phyloP scores from a whole-genome alignment of 2,329 filamentous ascomycete species.

The Clonostachys byssicola region DNA sequence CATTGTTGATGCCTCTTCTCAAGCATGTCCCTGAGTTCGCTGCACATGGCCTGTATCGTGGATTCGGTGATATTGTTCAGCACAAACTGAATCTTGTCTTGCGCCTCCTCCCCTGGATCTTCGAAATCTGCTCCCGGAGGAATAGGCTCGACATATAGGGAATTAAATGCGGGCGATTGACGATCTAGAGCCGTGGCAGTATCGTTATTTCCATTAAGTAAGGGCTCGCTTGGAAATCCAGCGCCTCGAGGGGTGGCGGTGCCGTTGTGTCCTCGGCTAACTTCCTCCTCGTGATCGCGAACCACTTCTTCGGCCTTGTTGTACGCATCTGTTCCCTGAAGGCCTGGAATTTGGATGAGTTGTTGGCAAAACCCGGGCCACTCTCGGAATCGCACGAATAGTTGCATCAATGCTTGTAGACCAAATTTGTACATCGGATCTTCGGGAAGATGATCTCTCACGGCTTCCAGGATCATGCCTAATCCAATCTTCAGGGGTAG shows the following conservation, averaged over 20 bases:
- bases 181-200: slow-evolving; percentile 56
- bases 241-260: slow-evolving; percentile 28
- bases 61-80: slow-evolving; percentile 94
- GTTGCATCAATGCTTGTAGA: slow-evolving; percentile 86
- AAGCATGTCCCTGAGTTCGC: slow-evolving; percentile 74
- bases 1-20: slow-evolving; percentile 84
- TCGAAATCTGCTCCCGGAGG: slow-evolving; percentile 63
- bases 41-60: slow-evolving; percentile 80
- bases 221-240: slow-evolving; percentile 35
- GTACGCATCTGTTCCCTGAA: slow-evolving; percentile 82
- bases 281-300: slow-evolving; percentile 60
- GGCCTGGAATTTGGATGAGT: slow-evolving; percentile 73
- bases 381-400: slow-evolving; percentile 77
- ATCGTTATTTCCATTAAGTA: slow-evolving; percentile 69
- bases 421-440: slow-evolving; percentile 98
- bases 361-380: slow-evolving; percentile 95
- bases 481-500: slow-evolving; percentile 91
- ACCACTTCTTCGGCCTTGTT: slow-evolving; percentile 79
- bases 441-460: slow-evolving; percentile 77
- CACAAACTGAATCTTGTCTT: slow-evolving; percentile 92
- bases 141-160: slow-evolving; percentile 72
- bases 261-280: slow-evolving; percentile 51
- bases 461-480: slow-evolving; percentile 95
- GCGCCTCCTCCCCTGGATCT: slow-evolving; percentile 78
- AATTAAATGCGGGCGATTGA: slow-evolving; percentile 67